Conservation (phyloP, 2,329 filamentous ascomycete species). For the Apiospora hydei region DNA sequence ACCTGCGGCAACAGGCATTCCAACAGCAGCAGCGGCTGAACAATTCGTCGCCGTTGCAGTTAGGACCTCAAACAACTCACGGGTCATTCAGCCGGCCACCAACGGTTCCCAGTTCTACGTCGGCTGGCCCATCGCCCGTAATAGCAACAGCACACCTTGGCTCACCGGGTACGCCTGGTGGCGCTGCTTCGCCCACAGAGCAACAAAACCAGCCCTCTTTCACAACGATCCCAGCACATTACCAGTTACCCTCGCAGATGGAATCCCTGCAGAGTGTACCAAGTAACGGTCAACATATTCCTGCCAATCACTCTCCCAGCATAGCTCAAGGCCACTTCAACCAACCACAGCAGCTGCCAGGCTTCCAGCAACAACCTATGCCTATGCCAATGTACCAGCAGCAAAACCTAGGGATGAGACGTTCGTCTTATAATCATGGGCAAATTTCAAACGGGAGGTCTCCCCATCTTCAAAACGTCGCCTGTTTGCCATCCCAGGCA, state of each 20-base stretch:
- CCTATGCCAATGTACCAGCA: neutral
- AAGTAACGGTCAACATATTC: neutral
- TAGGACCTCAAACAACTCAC: neutral
- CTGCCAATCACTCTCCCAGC: constrained; percentile 1
- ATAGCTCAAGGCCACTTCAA: constrained; percentile 5
- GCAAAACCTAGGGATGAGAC: constrained; percentile 14
- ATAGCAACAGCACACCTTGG: constrained; percentile 3
- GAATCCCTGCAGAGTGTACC: neutral
- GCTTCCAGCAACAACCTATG: neutral
- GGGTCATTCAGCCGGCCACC: neutral
- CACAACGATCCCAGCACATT: neutral
- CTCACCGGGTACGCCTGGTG: neutral
- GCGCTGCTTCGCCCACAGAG: neutral
- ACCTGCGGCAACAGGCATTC: constrained; percentile 15
- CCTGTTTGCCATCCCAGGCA: neutral
- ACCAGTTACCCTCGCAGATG: neutral
- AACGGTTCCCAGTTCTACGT: neutral
- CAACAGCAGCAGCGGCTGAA: constrained; percentile 9
- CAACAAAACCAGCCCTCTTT: neutral
- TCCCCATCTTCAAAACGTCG: constrained; percentile 24
- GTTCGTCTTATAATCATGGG: constrained; percentile 22
- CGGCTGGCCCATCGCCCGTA: constrained; percentile 2
- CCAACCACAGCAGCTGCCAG: constrained; percentile 9
- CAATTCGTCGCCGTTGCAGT: neutral
- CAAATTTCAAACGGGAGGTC: constrained; percentile 21